A percentile compares a stretch with the other conserved stretches of the same genome.
Conservation (phyloP, 148 eudicot genomes). For the Vaccinium macrocarpon region DNA sequence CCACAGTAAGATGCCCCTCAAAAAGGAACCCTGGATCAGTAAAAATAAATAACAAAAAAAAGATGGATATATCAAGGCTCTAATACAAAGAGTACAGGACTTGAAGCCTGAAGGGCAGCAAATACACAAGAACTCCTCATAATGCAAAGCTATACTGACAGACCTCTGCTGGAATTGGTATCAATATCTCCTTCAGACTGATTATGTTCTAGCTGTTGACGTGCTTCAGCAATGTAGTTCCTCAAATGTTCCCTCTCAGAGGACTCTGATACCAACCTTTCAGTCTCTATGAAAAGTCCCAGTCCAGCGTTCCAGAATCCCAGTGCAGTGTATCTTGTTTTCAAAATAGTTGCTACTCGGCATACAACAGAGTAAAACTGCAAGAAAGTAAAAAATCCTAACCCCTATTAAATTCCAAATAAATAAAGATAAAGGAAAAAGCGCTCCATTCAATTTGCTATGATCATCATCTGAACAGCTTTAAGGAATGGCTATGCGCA, state of each 20-base stretch:
- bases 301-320: slow-evolving; percentile 79
- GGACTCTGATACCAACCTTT: slow-evolving; percentile 34
- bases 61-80: neutral
- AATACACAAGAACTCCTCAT: neutral
- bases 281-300: slow-evolving; percentile 62
- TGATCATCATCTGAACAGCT: neutral
- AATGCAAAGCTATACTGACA: neutral
- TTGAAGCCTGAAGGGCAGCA: neutral
- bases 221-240: slow-evolving; percentile 43
- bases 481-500: neutral
- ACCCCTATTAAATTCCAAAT: neutral
- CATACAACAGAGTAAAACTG: slow-evolving; percentile 71
- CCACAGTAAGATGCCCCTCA: slow-evolving; percentile 94
- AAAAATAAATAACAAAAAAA: neutral
- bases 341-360: slow-evolving; percentile 77
- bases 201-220: slow-evolving; percentile 38
- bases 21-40: slow-evolving; percentile 54
- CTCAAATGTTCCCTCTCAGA: slow-evolving; percentile 47
- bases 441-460: neutral
- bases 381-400: neutral
- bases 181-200: slow-evolving; percentile 26
- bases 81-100: neutral
- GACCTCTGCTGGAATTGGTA: slow-evolving; percentile 30
- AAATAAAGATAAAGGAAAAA: neutral
- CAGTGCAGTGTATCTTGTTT: slow-evolving; percentile 77